Conservation (phyloP, 257 asterid species). For the Solanum tarijense region DNA sequence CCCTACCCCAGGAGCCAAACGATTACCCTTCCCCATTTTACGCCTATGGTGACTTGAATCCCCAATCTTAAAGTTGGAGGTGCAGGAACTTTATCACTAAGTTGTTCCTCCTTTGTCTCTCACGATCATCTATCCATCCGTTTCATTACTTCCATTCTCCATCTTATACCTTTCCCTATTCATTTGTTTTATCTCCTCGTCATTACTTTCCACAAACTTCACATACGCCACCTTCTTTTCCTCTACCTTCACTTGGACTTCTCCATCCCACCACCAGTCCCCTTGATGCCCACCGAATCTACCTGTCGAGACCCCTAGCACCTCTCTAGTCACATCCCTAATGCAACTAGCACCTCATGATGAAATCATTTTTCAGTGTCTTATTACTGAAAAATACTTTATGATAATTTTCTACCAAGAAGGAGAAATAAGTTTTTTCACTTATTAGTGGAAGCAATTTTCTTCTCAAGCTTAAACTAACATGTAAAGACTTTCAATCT, state of each 20-base stretch:
- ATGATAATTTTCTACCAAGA: background rate
- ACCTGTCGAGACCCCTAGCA: background rate
- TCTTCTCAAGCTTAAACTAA: background rate
- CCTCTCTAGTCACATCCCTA: background rate
- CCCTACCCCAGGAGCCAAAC: background rate
- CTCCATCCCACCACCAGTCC: background rate
- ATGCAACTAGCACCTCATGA: background rate
- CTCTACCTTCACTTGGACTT: background rate
- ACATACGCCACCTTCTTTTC: background rate
- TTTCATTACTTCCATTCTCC: background rate
- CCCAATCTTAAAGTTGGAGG: background rate
- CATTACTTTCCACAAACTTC: background rate
- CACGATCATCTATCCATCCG: background rate
- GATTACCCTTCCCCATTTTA: background rate
- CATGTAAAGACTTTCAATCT: background rate
- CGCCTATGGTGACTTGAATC: background rate
- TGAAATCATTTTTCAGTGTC: background rate
- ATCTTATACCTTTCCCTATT: background rate
- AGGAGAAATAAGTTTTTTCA: background rate
- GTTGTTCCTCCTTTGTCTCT: background rate
- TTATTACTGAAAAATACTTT: background rate
- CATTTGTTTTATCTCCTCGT: background rate
- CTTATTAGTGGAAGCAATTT: background rate
- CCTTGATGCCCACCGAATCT: background rate
- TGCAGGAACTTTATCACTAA: background rate